These are phyloP conservation scores for Prunus davidiana DNA, from an alignment of 306 rosid species.

Conservation along the genomic window DNA sequence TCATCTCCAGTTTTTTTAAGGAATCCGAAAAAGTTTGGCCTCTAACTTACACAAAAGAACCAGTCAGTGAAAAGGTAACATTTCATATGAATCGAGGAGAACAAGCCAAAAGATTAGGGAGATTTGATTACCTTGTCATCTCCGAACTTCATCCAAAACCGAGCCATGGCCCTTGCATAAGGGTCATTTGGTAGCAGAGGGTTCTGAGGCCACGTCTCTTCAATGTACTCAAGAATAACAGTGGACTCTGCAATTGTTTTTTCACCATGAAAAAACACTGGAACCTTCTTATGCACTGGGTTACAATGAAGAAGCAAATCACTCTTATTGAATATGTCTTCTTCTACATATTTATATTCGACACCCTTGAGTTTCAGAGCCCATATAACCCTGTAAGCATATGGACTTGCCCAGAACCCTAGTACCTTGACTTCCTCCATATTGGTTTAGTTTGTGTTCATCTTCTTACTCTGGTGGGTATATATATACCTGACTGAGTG, in stretches of 20 bases:
- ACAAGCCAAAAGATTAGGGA: not conserved
- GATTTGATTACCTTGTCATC: conserved; percentile 15
- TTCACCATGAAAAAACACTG: conserved; percentile 18
- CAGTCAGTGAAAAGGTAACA: not conserved
- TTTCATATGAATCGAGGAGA: not conserved
- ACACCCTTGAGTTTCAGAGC: conserved; percentile 21
- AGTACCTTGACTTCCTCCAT: conserved; percentile 18
- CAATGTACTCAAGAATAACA: conserved; percentile 11
- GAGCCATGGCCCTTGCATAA: not conserved
- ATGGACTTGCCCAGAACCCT: conserved; percentile 15
- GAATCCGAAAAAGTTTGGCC: not conserved
- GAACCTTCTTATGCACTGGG: conserved; percentile 9
- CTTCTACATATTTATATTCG: not conserved
- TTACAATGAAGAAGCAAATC: not conserved
- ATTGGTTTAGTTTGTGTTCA: not conserved
- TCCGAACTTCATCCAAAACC: conserved; percentile 11
- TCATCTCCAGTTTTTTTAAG: not conserved
- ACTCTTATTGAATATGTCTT: conserved; percentile 7
- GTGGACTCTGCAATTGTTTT: not conserved
- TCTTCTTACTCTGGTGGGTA: not conserved
- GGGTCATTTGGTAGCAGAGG: conserved; percentile 19
- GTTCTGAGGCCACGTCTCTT: conserved; percentile 13
- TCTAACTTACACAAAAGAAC: not conserved
- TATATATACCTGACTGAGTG: not conserved
- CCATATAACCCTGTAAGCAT: conserved; percentile 1